Evolutionary conservation across 2,329 filamentous ascomycete genomes (phyloP), one percentile per base, ranked within the genome.

Genomic region (Endothia cerciana): DNA sequence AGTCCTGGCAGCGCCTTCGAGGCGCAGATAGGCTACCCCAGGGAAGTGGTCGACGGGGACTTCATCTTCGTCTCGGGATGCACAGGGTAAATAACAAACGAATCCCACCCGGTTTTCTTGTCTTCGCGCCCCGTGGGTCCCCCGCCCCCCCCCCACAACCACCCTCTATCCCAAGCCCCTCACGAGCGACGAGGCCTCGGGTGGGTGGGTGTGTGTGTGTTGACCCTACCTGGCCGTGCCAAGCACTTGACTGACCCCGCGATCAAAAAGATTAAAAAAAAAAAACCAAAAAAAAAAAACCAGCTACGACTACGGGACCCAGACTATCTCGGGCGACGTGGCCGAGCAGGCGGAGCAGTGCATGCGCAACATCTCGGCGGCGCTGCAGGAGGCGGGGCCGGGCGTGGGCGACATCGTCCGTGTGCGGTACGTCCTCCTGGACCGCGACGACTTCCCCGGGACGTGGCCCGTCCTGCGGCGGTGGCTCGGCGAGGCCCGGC

Each of bases 11-110:
- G 83, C 5, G 73, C 77, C 49, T 86, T 86, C 68, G 84, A 86
- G 73, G 75, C 76, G 33, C 76, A 82, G 68, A 86, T 86, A 63
- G 83, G 81, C 60, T 86, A 86, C 73, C 85, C 83, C 38, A 79
- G 84, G 59, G 84, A 83, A 43, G 82, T 86, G 3, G 77, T 84
- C 22, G 66, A 65, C 1, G 83, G 81, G 13, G 81, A 82, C 60
- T 82, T 81, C 77, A 74, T 86, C 13, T 81, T 85, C 64, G 82
- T 86, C 4, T 85, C 84, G 2, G 84, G 84, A 0, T 85, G 83
- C 45, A 86, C 84, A 2, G 84, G 84, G 83, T 83, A 70, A 62
- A 69, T 64, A 1, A 4, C 55, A 30, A 30, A 40, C 30, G 30
- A 47, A 40, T 60, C n/a, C 17, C 63, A 8, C 15, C n/a, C 36